phyloP scores from a whole-genome alignment of 2,329 filamentous ascomycete genomes.

The Lasiodiplodia hormozganensis region DNA sequence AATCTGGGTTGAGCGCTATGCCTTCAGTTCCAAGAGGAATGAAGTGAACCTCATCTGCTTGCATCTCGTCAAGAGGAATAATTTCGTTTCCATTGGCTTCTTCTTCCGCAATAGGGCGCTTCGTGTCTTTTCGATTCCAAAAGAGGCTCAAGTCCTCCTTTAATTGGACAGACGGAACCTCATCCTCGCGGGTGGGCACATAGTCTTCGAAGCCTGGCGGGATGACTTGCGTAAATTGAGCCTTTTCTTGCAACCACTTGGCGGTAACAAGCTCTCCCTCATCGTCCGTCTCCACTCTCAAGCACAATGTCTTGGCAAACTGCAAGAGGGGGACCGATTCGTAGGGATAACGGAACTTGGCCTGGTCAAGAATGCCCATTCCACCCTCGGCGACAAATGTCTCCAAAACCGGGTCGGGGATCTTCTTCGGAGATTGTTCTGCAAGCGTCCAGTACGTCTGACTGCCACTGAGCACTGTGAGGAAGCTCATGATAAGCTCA shows the following conservation, averaged over 20 bases:
- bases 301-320: slow-evolving; percentile 70
- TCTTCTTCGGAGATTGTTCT: slow-evolving; percentile 35
- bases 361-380: slow-evolving; percentile 67
- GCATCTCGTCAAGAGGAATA: slow-evolving; percentile 49
- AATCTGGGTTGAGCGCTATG: slow-evolving; percentile 74
- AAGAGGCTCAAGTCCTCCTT: slow-evolving; percentile 70
- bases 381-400: slow-evolving; percentile 63
- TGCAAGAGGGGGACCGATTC: slow-evolving; percentile 81
- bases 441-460: slow-evolving; percentile 45
- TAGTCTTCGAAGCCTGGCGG: slow-evolving; percentile 76
- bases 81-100: slow-evolving; percentile 14
- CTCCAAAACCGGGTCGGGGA: slow-evolving; percentile 49
- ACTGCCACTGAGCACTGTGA: slow-evolving; percentile 67
- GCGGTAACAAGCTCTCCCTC: slow-evolving; percentile 61
- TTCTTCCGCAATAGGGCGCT: slow-evolving; percentile 24
- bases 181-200: slow-evolving; percentile 80
- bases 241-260: slow-evolving; percentile 71
- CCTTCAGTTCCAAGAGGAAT: slow-evolving; percentile 72
- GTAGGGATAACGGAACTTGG: slow-evolving; percentile 81
- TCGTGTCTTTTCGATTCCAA: slow-evolving; percentile 31
- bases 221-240: slow-evolving; percentile 79
- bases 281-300: slow-evolving; percentile 52
- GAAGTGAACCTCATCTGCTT: slow-evolving; percentile 43
- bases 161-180: slow-evolving; percentile 78
- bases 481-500: slow-evolving; percentile 70